Evolutionary conservation across 345 rosid genomes (phyloP), one percentile per base, ranked within the genome.

Genomic region (Boechera divaricarpa): DNA sequence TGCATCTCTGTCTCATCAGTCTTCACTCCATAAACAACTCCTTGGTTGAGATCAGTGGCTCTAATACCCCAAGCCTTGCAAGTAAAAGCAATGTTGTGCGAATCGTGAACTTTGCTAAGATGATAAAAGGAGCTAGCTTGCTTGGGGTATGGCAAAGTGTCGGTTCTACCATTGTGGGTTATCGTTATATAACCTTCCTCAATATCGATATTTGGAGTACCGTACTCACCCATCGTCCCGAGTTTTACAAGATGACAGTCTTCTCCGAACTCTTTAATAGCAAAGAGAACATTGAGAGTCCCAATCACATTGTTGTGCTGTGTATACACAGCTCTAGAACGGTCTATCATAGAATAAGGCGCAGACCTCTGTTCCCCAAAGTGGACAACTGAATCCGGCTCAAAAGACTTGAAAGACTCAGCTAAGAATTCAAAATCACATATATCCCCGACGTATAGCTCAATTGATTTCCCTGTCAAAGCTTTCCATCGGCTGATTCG

Each of bases 21-120:
- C 81, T 85, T 87, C 21, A 87, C 88, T 56, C 99, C 99, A 83
- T 95, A 95, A 66, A 95, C 99, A 69, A 95, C 98, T 72, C 99
- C 98, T 77, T 95, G 99, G 80, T 95, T 95, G 9, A 95, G 85
- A 74, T 95, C 99, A 55, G 99, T 95, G 4, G 99, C 99, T 81
- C 97, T 87, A 44, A 92, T 89, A 69, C 99, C 99, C 99, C 99
- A 94, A 68, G 98, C 98, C 83, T 92, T 94, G 84, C 98, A 94
- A 79, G 98, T 88, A 86, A 94, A 92, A 60, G 97, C 98, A 83
- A 94, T 91, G 81, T 91, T 94, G 80, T 92, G 84, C 5, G 98
- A 94, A 70, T 94, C 98, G 29, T 92, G 98, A 73, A 94, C 98
- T 84, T 94, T 94, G 32, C 98, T 94, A n/a, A 92, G 90, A 78